Evolutionary conservation across 1,139 yeast genomes (phyloP), one percentile per base, ranked within the genome.

Genomic region (Ogataea hybrid): DNA sequence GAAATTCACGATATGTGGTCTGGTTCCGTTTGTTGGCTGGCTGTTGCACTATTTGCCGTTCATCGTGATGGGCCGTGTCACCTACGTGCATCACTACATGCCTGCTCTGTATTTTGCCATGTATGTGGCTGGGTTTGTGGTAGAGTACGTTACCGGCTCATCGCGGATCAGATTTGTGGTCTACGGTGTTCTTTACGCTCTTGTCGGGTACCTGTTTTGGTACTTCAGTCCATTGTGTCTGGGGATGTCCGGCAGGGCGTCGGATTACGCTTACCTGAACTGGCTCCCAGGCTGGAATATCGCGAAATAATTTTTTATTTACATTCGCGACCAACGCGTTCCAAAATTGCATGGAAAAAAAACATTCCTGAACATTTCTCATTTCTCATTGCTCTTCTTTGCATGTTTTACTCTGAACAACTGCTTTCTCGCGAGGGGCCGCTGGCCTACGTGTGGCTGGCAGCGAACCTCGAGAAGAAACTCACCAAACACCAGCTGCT

Each of bases 381-480:
- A 30, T 25, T 31, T 30, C 25, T 20, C 33, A 15, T 32, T 38
- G 35, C 35, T 37, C n/a, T 31, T 18, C 35, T 22, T 39, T 33
- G 38, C 39, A 68, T 65, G 70, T 67, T 69, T 59, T 67, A 62
- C 48, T 63, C 75, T 4, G 77, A 71, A 36, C 70, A 63, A 43
- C 62, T 79, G 39, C 67, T 79, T 18, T 68, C 85, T 7, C 80
- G 77, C 49, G 83, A 83, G 58, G 94, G 95, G 3, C 95, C 96
- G 2, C 68, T 89, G 54, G 95, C 95, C 5, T 85, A 84, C 52
- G 92, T 88, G 12, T 90, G 97, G 97, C 73, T 90, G 42, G 97
- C 97, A 3, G 92, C 96, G 25, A 89, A 87, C 60, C 75, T 87
- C 64, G 95, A 86, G 55, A 79, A 82, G 57, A 85, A 84, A 54